Conservation (phyloP, 2,329 filamentous ascomycete genomes). For the Pseudocercospora ulei region DNA sequence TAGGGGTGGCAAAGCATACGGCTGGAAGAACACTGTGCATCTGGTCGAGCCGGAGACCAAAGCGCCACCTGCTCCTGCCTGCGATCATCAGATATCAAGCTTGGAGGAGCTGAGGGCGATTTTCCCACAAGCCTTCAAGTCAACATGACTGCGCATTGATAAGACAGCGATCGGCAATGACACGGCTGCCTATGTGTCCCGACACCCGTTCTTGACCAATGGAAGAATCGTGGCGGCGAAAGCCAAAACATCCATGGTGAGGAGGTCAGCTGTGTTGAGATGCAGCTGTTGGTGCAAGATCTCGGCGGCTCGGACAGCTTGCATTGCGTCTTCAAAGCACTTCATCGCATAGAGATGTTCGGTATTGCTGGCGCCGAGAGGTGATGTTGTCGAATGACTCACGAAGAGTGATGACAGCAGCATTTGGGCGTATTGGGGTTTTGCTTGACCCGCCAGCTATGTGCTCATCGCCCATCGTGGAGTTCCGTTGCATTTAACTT, state of each 20-base stretch:
- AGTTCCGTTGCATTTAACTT: constrained; percentile 8
- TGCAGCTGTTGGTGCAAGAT: constrained; percentile 16
- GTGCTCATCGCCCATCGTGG: neutral
- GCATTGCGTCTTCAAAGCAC: constrained; percentile 14
- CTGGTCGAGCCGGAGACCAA: constrained; percentile 67
- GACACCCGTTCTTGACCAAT: constrained; percentile 15
- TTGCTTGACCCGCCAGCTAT: constrained; percentile 10
- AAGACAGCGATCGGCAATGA: no score
- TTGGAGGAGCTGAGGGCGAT: constrained; percentile 63
- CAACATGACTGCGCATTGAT: constrained; percentile 15
- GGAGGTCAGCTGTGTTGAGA: constrained; percentile 19
- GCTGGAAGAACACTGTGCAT: constrained; percentile 71
- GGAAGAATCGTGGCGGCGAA: constrained; percentile 17
- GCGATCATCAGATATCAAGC: constrained; percentile 60
- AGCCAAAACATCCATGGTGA: constrained; percentile 17
- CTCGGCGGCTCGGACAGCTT: constrained; percentile 18
- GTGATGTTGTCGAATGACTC: constrained; percentile 13
- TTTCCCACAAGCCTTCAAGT: constrained; percentile 80
- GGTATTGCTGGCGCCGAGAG: neutral
- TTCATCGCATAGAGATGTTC: constrained; percentile 12
- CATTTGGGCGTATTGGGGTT: constrained; percentile 18
- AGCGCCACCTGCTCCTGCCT: constrained; percentile 52
- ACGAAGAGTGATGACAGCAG: constrained; percentile 20
- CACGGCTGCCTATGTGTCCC: no score
- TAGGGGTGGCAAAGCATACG: constrained; percentile 61